phyloP scores from a whole-genome alignment of 192 early-diverging fungal species.

The Entrophospora sp. region DNA sequence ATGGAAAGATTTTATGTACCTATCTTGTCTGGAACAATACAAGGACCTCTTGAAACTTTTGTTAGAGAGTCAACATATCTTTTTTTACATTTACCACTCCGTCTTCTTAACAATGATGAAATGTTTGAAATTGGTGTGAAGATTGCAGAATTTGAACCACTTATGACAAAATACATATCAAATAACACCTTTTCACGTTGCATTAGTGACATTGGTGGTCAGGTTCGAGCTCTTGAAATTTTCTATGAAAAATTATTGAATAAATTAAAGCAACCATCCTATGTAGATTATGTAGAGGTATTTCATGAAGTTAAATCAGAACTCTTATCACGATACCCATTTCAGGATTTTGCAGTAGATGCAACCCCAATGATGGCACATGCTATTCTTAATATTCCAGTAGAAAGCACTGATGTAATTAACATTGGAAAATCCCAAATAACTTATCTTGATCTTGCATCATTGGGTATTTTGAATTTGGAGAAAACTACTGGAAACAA shows the following conservation, averaged over 20 bases:
- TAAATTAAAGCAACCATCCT: background rate
- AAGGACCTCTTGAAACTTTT: slow-evolving; percentile 1
- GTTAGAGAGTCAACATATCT: background rate
- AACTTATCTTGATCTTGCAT: background rate
- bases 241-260: background rate
- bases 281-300: background rate
- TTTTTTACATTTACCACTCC: background rate
- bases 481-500: background rate
- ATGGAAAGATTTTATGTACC: background rate
- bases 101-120: background rate
- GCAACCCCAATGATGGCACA: background rate
- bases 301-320: too few species aligned
- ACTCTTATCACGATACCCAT: too few species aligned
- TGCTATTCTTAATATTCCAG: background rate
- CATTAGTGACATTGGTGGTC: slow-evolving; percentile 8
- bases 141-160: background rate
- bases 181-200: background rate
- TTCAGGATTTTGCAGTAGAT: background rate
- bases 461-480: background rate
- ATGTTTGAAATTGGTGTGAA: background rate
- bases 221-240: background rate
- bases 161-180: background rate
- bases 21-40: slow-evolving; percentile 1
- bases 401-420: background rate
- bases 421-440: too few species aligned